phyloP scores from a whole-genome alignment of 805 yeast genomes.

The Clavispora asparagi region DNA sequence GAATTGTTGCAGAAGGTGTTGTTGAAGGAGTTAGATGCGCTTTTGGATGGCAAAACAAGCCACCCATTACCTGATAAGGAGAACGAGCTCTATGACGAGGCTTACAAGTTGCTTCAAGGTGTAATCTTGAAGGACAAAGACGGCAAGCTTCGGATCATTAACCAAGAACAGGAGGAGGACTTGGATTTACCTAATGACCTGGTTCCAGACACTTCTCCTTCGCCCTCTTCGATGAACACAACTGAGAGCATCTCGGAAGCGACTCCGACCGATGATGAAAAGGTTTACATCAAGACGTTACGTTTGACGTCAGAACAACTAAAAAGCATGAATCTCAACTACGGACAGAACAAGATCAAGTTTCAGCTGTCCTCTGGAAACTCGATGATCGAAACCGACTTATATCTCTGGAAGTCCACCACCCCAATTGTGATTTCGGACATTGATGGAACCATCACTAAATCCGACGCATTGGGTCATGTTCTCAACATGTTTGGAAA shows the following conservation, averaged over 20 bases:
- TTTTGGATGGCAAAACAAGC: slow-evolving; percentile 13
- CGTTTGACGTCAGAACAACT: slow-evolving; percentile 90
- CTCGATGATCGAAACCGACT: slow-evolving; percentile 65
- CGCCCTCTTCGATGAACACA: neutral
- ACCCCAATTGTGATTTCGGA: slow-evolving; percentile 94
- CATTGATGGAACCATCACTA: slow-evolving; percentile 96
- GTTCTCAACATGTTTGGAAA: slow-evolving; percentile 88
- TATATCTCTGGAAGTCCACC: slow-evolving; percentile 77
- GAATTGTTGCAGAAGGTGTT: slow-evolving; percentile 67
- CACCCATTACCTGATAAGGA: slow-evolving; percentile 6
- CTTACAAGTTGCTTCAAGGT: slow-evolving; percentile 30
- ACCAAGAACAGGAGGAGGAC: slow-evolving; percentile 13
- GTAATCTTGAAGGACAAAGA: slow-evolving; percentile 50
- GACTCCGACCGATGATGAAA: slow-evolving; percentile 12
- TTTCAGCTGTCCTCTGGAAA: slow-evolving; percentile 82
- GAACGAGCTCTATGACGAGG: slow-evolving; percentile 15
- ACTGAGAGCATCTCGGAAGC: neutral
- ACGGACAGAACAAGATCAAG: slow-evolving; percentile 73
- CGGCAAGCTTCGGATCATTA: slow-evolving; percentile 60
- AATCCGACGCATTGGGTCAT: slow-evolving; percentile 96
- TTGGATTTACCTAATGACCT: slow-evolving; percentile 6
- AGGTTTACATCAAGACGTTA: slow-evolving; percentile 73
- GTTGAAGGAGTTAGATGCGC: slow-evolving; percentile 57
- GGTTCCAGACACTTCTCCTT: slow-evolving; percentile 2
- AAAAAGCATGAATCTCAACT: slow-evolving; percentile 61